Conservation (phyloP, 441 rosid species). For the Populus trichocarpa region DNA sequence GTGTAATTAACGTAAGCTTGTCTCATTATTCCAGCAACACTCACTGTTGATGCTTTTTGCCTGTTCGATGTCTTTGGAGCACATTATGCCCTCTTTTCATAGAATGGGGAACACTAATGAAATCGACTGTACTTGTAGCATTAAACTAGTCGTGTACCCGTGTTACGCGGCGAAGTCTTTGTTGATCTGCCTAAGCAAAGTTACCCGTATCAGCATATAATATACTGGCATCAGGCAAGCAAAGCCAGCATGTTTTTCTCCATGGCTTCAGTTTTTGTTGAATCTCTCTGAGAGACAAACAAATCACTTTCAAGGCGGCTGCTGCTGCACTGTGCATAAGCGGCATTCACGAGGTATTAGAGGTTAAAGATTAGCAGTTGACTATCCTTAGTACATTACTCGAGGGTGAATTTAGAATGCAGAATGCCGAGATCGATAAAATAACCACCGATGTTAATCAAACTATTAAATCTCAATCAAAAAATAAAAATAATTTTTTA, state of each 20-base stretch:
- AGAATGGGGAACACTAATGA: neutral
- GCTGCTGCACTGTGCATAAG: no score
- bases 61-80: neutral
- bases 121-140: neutral
- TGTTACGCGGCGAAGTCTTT: no score
- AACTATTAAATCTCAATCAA: no score
- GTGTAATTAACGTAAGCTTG: neutral
- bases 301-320: neutral
- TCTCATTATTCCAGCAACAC: neutral
- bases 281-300: neutral
- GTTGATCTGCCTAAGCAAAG: neutral
- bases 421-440: neutral
- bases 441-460: no score
- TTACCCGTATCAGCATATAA: neutral
- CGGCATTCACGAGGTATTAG: neutral
- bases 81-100: neutral
- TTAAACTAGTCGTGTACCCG: no score
- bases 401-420: no score
- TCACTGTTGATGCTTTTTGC: neutral
- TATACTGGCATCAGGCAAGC: neutral
- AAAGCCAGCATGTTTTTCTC: neutral
- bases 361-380: neutral
- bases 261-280: neutral
- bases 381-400: no score
- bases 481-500: no score